Evolutionary conservation across 768 basidiomycete genomes (phyloP).

Genomic region (Kwoniella dejecticola): DNA sequence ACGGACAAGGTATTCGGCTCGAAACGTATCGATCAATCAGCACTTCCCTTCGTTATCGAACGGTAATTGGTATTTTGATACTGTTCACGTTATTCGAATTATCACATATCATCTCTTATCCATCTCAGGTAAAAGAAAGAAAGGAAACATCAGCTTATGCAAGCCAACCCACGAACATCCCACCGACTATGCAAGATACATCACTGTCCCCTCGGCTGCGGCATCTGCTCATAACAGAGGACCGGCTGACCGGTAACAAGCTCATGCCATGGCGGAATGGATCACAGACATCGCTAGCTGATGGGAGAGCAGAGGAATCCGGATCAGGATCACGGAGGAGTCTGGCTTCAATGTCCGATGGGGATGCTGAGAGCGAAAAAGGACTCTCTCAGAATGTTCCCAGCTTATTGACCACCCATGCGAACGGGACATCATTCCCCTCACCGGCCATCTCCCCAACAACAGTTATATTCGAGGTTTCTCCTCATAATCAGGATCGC

Average conservation of each 20-base stretch:
- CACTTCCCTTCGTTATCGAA: no score
- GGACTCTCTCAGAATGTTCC: not conserved
- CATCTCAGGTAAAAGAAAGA: no score
- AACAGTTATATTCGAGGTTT: not conserved
- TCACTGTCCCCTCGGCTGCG: conserved; percentile 30
- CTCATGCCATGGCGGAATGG: conserved; percentile 19
- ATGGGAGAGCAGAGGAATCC: not conserved
- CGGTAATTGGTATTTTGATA: no score
- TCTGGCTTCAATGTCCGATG: not conserved
- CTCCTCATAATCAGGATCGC: not conserved
- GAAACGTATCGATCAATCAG: no score
- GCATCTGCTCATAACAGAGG: conserved; percentile 42
- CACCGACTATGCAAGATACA: conserved; percentile 28
- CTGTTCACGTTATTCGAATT: no score
- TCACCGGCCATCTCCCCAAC: not conserved
- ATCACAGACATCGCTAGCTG: conserved; percentile 2
- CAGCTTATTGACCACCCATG: not conserved
- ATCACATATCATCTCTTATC: no score
- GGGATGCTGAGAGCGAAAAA: no score
- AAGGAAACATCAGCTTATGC: no score
- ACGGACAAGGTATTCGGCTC: no score
- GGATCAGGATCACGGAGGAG: not conserved
- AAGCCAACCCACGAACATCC: no score
- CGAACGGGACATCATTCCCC: not conserved
- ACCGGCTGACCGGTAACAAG: conserved; percentile 25